A percentile compares a stretch with the other conserved stretches of the same genome.
phyloP scores from a whole-genome alignment of 108 stramenopile species.

The Cylindrotheca fusiformis region DNA sequence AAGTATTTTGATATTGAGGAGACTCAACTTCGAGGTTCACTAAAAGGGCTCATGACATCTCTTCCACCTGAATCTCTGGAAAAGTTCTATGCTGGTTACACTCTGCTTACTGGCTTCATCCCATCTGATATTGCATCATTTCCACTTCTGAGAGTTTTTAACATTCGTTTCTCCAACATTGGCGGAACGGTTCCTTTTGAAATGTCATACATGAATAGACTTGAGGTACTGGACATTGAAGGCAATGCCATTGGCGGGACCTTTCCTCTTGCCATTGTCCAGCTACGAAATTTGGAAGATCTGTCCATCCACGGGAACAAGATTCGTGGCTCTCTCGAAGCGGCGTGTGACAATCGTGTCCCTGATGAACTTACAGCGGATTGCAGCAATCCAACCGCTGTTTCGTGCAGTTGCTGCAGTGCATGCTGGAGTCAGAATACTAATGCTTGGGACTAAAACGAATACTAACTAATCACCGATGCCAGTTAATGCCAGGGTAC shows the following conservation, averaged over 20 bases:
- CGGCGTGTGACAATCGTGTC: background rate
- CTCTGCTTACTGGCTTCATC: slow-evolving; percentile 33
- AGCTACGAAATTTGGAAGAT: background rate
- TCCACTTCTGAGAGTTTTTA: background rate
- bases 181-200: slow-evolving; percentile 34
- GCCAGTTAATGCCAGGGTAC: too few species aligned
- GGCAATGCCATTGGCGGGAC: slow-evolving; percentile 42
- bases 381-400: background rate
- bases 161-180: background rate
- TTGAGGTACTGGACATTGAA: slow-evolving; percentile 36
- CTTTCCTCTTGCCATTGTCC: slow-evolving; percentile 21
- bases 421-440: background rate
- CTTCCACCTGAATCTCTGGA: slow-evolving; percentile 12
- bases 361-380: background rate
- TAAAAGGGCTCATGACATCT: slow-evolving; percentile 1
- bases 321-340: background rate
- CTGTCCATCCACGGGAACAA: background rate
- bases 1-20: slow-evolving; percentile 13
- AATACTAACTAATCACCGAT: too few species aligned
- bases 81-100: slow-evolving; percentile 14
- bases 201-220: slow-evolving; percentile 21
- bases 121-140: slow-evolving; percentile 12
- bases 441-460: too few species aligned
- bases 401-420: background rate
- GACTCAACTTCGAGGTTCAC: slow-evolving; percentile 14